Evolutionary conservation across 1,284 basidiomycete species (phyloP).

Genomic region (Polyporus tsugae): DNA sequence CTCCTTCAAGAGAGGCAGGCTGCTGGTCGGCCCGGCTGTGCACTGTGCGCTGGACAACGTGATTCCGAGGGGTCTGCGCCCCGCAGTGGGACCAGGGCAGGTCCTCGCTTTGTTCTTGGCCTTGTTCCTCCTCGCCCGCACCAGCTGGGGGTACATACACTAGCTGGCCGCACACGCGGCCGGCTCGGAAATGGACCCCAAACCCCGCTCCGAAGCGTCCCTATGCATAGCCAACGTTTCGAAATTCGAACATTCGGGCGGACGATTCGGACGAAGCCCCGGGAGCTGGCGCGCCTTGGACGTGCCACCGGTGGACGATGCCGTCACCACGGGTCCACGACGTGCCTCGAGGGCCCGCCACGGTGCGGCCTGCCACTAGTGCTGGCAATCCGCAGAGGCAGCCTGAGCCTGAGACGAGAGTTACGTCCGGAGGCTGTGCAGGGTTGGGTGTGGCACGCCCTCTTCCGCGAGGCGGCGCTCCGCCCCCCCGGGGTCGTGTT

Average conservation of each 20-base stretch:
- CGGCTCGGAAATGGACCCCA: neutral
- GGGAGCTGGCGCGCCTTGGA: neutral
- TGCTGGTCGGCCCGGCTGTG: neutral
- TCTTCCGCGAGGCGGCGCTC: neutral
- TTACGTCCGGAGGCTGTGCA: conserved; percentile 33
- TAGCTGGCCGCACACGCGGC: neutral
- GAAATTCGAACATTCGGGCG: conserved; percentile 1
- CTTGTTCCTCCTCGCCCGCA: neutral
- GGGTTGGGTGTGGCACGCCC: conserved; percentile 1
- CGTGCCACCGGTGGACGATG: neutral
- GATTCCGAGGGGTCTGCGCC: neutral
- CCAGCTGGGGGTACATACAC: neutral
- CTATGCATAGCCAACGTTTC: neutral
- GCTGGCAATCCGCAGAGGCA: conserved; percentile 2
- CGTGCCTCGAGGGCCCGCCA: neutral
- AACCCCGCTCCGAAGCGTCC: neutral
- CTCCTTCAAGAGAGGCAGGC: neutral
- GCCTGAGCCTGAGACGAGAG: conserved; percentile 17
- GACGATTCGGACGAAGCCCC: neutral
- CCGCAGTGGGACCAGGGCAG: neutral
- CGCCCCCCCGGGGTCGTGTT: neutral
- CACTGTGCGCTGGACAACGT: neutral
- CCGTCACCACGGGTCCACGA: neutral
- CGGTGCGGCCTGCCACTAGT: neutral
- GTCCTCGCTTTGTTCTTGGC: neutral